A percentile compares a stretch with the other conserved stretches of the same genome.
Evolutionary conservation across 306 rosid species (phyloP).

Genomic region (Begonia peltatifolia): DNA sequence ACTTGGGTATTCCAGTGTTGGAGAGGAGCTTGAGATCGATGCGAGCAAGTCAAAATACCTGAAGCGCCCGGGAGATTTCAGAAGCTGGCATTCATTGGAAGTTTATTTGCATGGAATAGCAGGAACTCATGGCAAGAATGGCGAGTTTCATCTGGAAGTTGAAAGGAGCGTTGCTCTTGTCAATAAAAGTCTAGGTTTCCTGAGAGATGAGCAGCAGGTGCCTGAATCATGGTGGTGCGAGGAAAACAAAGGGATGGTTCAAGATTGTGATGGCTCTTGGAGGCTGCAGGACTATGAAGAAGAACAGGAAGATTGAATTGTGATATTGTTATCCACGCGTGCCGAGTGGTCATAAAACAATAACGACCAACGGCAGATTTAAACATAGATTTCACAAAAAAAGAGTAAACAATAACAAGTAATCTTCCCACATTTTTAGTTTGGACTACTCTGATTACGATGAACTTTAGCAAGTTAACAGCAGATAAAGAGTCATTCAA

Average conservation of each 20-base stretch:
- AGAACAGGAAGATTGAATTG: conserved; percentile 7
- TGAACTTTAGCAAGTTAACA: too few relatives aligned
- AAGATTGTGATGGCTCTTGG: conserved; percentile 48
- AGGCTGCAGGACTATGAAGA: conserved; percentile 38
- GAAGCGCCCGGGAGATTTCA: conserved; percentile 40
- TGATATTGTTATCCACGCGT: too few relatives aligned
- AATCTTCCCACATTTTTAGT: too few relatives aligned
- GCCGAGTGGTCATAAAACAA: too few relatives aligned
- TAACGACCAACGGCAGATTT: too few relatives aligned
- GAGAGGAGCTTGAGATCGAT: conserved; percentile 41
- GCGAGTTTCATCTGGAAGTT: conserved; percentile 42
- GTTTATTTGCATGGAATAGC: conserved; percentile 62
- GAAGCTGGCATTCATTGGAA: conserved; percentile 48
- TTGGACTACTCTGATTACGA: too few relatives aligned
- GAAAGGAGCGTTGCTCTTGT: conserved; percentile 39
- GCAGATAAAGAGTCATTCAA: too few relatives aligned
- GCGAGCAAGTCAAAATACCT: conserved; percentile 30
- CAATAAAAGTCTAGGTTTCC: conserved; percentile 23
- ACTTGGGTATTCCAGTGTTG: conserved; percentile 31
- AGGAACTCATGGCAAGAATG: conserved; percentile 40
- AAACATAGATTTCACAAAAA: too few relatives aligned
- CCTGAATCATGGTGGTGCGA: conserved; percentile 35
- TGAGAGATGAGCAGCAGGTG: conserved; percentile 34
- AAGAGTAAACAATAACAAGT: too few relatives aligned
- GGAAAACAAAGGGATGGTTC: conserved; percentile 49